phyloP scores from a whole-genome alignment of 306 rosid species.

The Cicer bijugum region DNA sequence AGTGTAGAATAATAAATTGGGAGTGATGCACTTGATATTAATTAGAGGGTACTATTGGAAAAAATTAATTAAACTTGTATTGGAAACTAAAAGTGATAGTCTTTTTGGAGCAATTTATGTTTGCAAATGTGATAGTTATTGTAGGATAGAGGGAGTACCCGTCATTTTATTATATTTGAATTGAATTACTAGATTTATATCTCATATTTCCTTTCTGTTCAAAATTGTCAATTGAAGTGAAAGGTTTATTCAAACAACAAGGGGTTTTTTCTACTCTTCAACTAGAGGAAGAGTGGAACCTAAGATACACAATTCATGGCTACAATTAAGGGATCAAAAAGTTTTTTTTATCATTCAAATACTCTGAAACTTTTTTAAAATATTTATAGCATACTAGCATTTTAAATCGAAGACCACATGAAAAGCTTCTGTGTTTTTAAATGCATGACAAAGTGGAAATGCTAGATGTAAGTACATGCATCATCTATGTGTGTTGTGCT shows the following conservation, averaged over 20 bases:
- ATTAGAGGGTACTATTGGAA: no score
- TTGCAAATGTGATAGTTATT: no score
- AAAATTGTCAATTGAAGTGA: slow-evolving; percentile 34
- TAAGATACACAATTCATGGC: slow-evolving; percentile 19
- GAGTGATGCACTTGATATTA: no score
- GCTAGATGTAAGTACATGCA: slow-evolving; percentile 19
- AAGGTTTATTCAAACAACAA: slow-evolving; percentile 38
- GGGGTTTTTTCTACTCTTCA: slow-evolving; percentile 28
- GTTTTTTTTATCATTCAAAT: background rate
- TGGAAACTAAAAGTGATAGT: no score
- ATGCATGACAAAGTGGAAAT: slow-evolving; percentile 5
- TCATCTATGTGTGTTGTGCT: slow-evolving; percentile 12
- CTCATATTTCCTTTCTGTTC: slow-evolving; percentile 9
- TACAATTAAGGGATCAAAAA: slow-evolving; percentile 21
- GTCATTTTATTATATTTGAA: slow-evolving; percentile 34
- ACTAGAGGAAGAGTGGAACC: slow-evolving; percentile 11
- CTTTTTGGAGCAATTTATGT: no score
- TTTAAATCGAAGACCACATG: slow-evolving; percentile 10
- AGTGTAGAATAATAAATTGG: no score
- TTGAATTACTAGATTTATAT: slow-evolving; percentile 31
- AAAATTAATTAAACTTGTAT: no score
- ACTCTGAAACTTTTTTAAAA: background rate
- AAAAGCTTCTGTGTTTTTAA: background rate
- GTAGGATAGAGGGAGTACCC: background rate
- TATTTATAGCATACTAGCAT: slow-evolving; percentile 14